Conservation (phyloP, 225 moss, liverwort and hornwort species). For the Sphagnum tenellum region DNA sequence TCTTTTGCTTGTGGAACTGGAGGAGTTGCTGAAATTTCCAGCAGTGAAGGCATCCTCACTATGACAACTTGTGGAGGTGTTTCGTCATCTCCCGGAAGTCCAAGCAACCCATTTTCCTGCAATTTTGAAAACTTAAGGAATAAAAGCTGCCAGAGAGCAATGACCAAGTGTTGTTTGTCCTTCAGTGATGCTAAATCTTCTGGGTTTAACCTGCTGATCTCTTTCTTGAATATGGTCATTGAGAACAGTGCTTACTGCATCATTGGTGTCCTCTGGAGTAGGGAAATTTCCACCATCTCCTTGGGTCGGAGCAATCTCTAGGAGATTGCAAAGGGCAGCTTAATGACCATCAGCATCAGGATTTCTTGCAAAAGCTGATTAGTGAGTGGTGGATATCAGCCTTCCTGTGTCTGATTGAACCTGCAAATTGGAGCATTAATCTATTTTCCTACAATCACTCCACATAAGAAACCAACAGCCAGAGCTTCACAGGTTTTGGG, state of each 20-base stretch:
- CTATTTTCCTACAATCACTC: no score
- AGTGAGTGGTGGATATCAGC: constrained; percentile 52
- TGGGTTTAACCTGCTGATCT: constrained; percentile 34
- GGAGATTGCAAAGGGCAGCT: constrained; percentile 54
- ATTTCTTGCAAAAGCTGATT: constrained; percentile 38
- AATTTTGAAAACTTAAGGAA: constrained; percentile 59
- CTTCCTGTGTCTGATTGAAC: constrained; percentile 79
- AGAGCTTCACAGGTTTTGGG: no score
- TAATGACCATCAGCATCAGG: constrained; percentile 70
- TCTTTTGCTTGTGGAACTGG: no score
- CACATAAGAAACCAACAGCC: no score
- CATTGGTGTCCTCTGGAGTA: constrained; percentile 25
- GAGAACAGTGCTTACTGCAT: constrained; percentile 45
- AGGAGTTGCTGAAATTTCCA: no score
- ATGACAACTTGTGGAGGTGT: constrained; percentile 34
- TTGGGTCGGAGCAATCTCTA: constrained; percentile 52
- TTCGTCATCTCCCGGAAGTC: constrained; percentile 46
- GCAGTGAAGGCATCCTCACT: no score
- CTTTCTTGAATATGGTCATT: constrained; percentile 49
- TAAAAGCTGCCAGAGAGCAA: constrained; percentile 63
- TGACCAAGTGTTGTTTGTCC: constrained; percentile 68
- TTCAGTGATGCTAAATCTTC: constrained; percentile 71
- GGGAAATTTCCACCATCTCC: constrained; percentile 20
- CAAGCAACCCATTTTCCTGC: constrained; percentile 37
- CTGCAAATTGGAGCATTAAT: constrained; percentile 17